These are phyloP conservation scores for Takashimella koratensis DNA, from an alignment of 1,284 basidiomycete species.

Conservation along the genomic window DNA sequence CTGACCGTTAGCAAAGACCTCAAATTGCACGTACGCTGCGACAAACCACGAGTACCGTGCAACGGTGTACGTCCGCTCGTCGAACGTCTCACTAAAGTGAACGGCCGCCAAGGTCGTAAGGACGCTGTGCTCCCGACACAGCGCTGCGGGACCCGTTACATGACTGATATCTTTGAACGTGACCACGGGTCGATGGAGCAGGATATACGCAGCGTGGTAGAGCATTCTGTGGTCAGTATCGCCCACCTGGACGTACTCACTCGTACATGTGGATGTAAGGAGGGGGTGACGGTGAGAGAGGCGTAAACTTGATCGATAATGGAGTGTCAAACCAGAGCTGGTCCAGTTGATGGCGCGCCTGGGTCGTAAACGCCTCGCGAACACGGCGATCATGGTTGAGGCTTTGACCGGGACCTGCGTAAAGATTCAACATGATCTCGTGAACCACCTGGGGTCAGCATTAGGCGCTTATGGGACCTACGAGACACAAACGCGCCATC, in stretches of 20 bases:
- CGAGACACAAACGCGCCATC: conserved; percentile 4
- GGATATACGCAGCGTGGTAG: conserved; percentile 13
- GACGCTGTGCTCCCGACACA: conserved; percentile 7
- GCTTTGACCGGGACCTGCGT: conserved; percentile 7
- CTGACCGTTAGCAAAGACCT: not conserved
- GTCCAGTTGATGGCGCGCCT: conserved; percentile 6
- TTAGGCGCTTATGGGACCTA: not conserved
- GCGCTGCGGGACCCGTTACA: conserved; percentile 4
- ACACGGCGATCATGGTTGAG: not conserved
- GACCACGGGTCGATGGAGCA: conserved; percentile 9
- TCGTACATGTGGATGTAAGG: conserved; percentile 10
- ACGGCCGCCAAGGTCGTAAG: conserved; percentile 3
- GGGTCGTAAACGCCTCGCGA: conserved; percentile 3
- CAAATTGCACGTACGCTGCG: conserved; percentile 2
- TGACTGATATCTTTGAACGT: not conserved
- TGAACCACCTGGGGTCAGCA: conserved; percentile 10
- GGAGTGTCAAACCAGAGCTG: conserved; percentile 7
- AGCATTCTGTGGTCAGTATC: conserved; percentile 5
- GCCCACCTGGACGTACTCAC: not conserved
- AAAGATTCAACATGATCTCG: conserved; percentile 14
- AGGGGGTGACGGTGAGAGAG: conserved; percentile 3
- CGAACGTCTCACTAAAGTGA: conserved; percentile 9
- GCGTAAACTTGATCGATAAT: not conserved
- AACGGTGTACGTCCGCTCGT: conserved; percentile 6
- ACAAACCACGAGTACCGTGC: conserved; percentile 13